A percentile compares a stretch with the other conserved stretches of the same genome.
Conservation (phyloP, 2,329 filamentous ascomycete genomes). For the Chaetomium globosum region DNA sequence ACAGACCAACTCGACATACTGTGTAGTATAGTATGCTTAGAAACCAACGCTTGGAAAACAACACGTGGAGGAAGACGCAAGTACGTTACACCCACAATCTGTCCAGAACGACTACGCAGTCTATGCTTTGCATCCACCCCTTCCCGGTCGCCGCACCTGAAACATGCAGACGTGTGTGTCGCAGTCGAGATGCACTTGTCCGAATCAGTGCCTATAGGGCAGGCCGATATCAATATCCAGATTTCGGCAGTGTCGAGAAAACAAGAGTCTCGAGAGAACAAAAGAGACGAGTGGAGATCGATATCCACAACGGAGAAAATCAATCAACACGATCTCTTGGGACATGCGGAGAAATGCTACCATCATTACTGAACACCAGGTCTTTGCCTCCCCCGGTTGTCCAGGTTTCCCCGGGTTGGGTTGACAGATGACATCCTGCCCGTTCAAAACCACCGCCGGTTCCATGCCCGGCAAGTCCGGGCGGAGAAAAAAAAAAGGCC, state of each 20-base stretch:
- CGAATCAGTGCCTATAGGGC: conserved; percentile 10
- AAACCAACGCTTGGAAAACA: background rate
- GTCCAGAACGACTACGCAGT: background rate
- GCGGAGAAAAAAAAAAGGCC: background rate
- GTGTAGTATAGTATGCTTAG: background rate
- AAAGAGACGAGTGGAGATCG: background rate
- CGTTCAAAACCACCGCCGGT: background rate
- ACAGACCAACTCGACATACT: background rate
- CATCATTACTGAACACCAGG: background rate
- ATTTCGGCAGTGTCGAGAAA: background rate
- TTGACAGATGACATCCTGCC: background rate
- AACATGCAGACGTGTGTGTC: conserved; percentile 14
- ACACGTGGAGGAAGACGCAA: conserved; percentile 3
- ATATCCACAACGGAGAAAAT: background rate
- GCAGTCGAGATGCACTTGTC: conserved; percentile 10
- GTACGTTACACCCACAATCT: background rate
- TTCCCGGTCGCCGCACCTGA: background rate
- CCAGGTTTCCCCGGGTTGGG: conserved; percentile 2
- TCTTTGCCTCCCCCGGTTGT: background rate
- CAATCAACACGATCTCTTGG: background rate
- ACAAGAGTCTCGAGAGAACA: background rate
- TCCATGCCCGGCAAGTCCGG: background rate
- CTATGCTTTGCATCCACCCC: background rate
- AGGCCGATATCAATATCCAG: conserved; percentile 3
- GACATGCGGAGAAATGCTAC: conserved; percentile 4